phyloP scores from a whole-genome alignment of 1,284 basidiomycete genomes.

The Gastroboletus turbinatus region DNA sequence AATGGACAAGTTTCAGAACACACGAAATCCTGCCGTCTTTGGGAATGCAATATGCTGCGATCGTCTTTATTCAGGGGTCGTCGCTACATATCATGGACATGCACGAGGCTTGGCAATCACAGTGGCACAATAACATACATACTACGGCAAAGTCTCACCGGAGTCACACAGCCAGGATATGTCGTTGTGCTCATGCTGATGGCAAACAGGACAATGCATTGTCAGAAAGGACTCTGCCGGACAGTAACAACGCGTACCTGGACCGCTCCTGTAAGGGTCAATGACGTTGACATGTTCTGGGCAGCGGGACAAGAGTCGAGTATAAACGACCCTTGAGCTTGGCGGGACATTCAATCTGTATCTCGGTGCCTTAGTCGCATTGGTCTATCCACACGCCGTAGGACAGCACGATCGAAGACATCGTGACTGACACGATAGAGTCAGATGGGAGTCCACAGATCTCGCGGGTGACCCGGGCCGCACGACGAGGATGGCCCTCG shows the following conservation, averaged over 20 bases:
- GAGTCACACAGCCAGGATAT: not conserved
- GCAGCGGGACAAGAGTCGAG: not conserved
- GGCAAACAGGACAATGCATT: no score
- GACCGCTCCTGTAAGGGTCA: no score
- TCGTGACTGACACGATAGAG: no score
- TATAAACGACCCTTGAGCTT: no score
- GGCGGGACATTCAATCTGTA: not conserved
- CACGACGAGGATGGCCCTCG: no score
- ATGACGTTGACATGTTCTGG: not conserved
- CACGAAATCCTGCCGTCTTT: no score
- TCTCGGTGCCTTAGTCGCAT: conserved; percentile 4
- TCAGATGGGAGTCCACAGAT: not conserved
- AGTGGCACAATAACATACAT: not conserved
- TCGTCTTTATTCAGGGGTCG: not conserved
- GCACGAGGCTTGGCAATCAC: not conserved
- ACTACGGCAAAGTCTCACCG: not conserved
- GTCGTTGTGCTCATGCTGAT: not conserved
- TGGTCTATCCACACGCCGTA: not conserved
- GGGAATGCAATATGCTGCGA: no score
- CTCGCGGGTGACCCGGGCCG: no score
- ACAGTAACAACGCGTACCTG: no score
- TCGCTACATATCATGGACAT: no score
- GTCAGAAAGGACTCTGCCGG: no score
- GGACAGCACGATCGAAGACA: not conserved
- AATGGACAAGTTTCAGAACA: no score